Percentiles rank a stretch among this genome's conserved stretches.
These are phyloP conservation scores for Kluyveromyces nonfermentans DNA, from an alignment of 805 yeast genomes.

Conservation along the genomic window DNA sequence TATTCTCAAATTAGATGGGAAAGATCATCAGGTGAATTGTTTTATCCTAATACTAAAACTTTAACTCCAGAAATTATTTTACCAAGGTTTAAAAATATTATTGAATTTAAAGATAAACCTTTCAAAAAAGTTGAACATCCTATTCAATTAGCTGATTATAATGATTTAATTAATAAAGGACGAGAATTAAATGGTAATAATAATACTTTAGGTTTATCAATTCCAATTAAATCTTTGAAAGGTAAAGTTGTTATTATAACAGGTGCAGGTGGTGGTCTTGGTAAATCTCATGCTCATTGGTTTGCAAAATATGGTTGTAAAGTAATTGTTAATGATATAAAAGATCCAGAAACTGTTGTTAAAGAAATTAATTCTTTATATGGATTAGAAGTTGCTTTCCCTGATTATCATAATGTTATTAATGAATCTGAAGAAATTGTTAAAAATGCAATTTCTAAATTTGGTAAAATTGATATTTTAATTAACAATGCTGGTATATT, in stretches of 20 bases:
- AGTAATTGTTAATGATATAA: slow-evolving; percentile 87
- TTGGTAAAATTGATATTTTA: slow-evolving; percentile 77
- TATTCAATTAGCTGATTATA: slow-evolving; percentile 59
- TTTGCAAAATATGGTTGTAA: slow-evolving; percentile 90
- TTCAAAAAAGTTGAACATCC: slow-evolving; percentile 60
- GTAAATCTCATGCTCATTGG: slow-evolving; percentile 77
- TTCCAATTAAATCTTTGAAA: slow-evolving; percentile 47
- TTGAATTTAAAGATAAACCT: slow-evolving; percentile 49
- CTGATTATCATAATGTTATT: slow-evolving; percentile 75
- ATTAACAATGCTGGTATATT: slow-evolving; percentile 93
- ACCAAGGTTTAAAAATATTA: slow-evolving; percentile 51
- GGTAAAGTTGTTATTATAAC: slow-evolving; percentile 85
- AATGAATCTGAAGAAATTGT: slow-evolving; percentile 65
- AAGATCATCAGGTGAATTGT: slow-evolving; percentile 75
- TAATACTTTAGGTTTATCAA: slow-evolving; percentile 38
- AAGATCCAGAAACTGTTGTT: slow-evolving; percentile 64
- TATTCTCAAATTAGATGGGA: slow-evolving; percentile 92
- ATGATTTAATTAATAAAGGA: slow-evolving; percentile 44
- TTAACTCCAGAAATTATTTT: slow-evolving; percentile 84
- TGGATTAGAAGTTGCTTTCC: slow-evolving; percentile 73
- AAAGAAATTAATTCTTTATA: slow-evolving; percentile 53
- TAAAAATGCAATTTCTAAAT: slow-evolving; percentile 62
- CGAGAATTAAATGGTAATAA: slow-evolving; percentile 45
- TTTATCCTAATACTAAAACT: slow-evolving; percentile 58
- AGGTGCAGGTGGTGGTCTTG: slow-evolving; percentile 94